Percentiles rank a stretch among this genome's conserved stretches.
phyloP scores from a whole-genome alignment of 2,329 filamentous ascomycete genomes.

The Scedosporium minutisporum region DNA sequence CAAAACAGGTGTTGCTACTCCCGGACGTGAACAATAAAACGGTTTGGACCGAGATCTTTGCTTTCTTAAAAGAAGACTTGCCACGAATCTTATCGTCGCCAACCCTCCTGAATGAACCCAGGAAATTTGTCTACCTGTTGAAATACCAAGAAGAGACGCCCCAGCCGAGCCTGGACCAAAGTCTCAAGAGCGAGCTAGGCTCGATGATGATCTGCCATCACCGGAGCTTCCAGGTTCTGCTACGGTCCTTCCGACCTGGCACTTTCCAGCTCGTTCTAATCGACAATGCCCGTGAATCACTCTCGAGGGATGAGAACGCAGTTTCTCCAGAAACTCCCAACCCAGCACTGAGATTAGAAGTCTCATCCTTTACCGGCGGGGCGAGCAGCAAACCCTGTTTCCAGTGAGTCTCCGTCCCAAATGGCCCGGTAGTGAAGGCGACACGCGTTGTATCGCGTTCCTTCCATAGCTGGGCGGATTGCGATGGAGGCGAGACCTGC shows the following conservation, averaged over 20 bases:
- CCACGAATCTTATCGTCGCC: too few species aligned
- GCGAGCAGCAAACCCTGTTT: slow-evolving; percentile 63
- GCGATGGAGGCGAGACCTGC: slow-evolving; percentile 37
- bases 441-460: slow-evolving; percentile 50
- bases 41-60: too few species aligned
- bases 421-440: slow-evolving; percentile 83
- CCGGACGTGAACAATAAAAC: too few species aligned
- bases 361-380: neutral
- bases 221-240: slow-evolving; percentile 40
- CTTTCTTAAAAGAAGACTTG: too few species aligned
- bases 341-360: slow-evolving; percentile 18
- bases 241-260: slow-evolving; percentile 28
- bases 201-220: neutral
- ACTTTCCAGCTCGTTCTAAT: slow-evolving; percentile 55
- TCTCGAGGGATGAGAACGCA: slow-evolving; percentile 58
- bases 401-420: slow-evolving; percentile 76
- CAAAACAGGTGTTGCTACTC: too few species aligned
- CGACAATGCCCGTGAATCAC: slow-evolving; percentile 59
- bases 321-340: slow-evolving; percentile 57
- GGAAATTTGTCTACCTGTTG: too few species aligned
- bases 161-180: too few species aligned
- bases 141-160: too few species aligned
- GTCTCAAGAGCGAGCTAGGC: neutral
- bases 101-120: too few species aligned
- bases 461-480: slow-evolving; percentile 54